These are phyloP conservation scores for Thalassiosira livingstoniorum DNA, from an alignment of 352 stramenopile species.

Conservation along the genomic window DNA sequence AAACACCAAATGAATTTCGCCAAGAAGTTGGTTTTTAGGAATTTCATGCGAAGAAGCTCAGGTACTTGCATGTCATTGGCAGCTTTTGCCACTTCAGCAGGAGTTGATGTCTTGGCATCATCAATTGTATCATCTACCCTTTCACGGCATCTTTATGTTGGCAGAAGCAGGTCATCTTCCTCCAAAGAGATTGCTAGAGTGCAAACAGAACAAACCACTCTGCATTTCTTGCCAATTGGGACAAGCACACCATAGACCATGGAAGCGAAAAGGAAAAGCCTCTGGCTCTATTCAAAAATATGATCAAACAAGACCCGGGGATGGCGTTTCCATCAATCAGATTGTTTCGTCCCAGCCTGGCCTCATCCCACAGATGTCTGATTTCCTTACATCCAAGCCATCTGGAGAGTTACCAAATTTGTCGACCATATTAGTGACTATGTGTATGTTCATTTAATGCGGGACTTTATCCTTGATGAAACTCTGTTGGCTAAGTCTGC, in stretches of 20 bases:
- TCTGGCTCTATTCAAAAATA: background rate
- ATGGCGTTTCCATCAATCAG: slow-evolving; percentile 50
- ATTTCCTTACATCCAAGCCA: slow-evolving; percentile 17
- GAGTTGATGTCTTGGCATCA: slow-evolving; percentile 27
- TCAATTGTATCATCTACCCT: slow-evolving; percentile 30
- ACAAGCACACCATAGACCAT: slow-evolving; percentile 43
- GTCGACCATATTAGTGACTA: slow-evolving; percentile 40
- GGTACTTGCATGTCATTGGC: slow-evolving; percentile 13
- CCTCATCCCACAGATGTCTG: slow-evolving; percentile 48
- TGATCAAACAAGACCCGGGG: slow-evolving; percentile 26
- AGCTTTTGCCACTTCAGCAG: slow-evolving; percentile 31
- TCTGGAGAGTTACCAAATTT: slow-evolving; percentile 43
- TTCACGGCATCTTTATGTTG: slow-evolving; percentile 8
- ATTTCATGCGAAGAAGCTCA: slow-evolving; percentile 28
- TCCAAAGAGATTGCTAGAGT: too few species aligned
- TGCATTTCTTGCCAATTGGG: too few species aligned
- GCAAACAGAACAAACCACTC: too few species aligned
- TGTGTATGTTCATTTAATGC: slow-evolving; percentile 57
- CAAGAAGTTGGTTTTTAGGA: slow-evolving; percentile 21
- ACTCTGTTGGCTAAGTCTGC: slow-evolving; percentile 67
- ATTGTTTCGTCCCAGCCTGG: slow-evolving; percentile 43
- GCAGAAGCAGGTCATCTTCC: background rate
- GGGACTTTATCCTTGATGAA: slow-evolving; percentile 34
- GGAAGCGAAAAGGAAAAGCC: slow-evolving; percentile 33
- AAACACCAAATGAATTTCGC: slow-evolving; percentile 10